phyloP scores from a whole-genome alignment of 116 monocot species.

The Trichopus zeylanicus region DNA sequence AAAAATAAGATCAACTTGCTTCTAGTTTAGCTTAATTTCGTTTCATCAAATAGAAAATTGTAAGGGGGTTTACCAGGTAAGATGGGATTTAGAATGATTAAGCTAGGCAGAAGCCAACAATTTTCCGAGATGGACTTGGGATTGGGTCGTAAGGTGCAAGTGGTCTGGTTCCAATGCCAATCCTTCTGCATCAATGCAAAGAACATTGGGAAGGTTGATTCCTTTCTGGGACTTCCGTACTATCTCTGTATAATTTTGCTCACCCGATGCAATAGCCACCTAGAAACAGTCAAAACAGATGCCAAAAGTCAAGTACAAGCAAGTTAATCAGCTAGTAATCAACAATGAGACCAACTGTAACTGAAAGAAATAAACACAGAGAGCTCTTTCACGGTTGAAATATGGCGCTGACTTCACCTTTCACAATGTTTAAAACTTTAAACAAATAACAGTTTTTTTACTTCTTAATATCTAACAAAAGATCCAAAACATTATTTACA shows the following conservation, averaged over 20 bases:
- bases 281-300: slow-evolving; percentile 7
- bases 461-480: no score
- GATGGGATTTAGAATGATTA: slow-evolving; percentile 3
- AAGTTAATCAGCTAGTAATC: no score
- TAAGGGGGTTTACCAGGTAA: neutral
- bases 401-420: no score
- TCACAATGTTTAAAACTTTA: no score
- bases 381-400: no score
- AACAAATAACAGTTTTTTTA: no score
- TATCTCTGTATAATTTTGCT: slow-evolving; percentile 23
- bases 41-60: neutral
- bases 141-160: slow-evolving; percentile 55
- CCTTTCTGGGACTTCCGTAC: slow-evolving; percentile 48
- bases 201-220: slow-evolving; percentile 32
- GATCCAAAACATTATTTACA: no score
- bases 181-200: slow-evolving; percentile 50
- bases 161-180: slow-evolving; percentile 33
- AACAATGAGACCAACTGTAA: no score
- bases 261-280: slow-evolving; percentile 64
- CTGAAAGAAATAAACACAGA: no score
- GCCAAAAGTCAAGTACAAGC: no score
- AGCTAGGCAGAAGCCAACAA: slow-evolving; percentile 53
- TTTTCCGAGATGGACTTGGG: slow-evolving; percentile 57
- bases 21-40: neutral
- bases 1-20: no score